Evolutionary conservation across 2,329 filamentous ascomycete genomes (phyloP), one percentile per base, ranked within the genome.

Genomic region (Camillea tinctor): DNA sequence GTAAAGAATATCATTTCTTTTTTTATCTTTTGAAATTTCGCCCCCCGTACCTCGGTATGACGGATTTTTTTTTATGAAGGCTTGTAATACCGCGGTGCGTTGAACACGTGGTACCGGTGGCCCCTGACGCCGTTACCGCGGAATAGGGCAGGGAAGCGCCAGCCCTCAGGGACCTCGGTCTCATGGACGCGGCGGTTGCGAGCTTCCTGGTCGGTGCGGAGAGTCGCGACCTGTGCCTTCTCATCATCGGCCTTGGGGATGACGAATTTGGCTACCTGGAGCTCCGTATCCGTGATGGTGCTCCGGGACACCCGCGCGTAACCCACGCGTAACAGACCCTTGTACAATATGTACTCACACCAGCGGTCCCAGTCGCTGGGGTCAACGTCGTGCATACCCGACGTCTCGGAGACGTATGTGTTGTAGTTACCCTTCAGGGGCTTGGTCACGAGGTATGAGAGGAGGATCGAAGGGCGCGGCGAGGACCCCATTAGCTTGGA

Each of bases 321-420:
- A 1, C 92, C 94, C 0, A 90, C 89, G 63, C 94, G 85, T 76
- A 88, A 89, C 63, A 99, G 78, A 13, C 88, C 88, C 81, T 97
- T 97, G 82, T 92, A 99, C 23, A 99, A 80, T 66, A 99, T 97
- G 76, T 99, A 99, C 80, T 99, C 94, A 80, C 95, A 99, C 95
- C 95, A 99, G 58, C 95, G 83, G 75, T 99, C 95, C 93, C 93
- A 97, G 74, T 99, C 95, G 2, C 82, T 88, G 0, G 88, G 85
- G 71, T 99, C 95, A 54, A 99, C 95, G 71, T 99, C 95, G 71
- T 91, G 88, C 95, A 99, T 99, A 9, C 93, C 92, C 60, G 91
- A 96, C 60, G 80, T 80, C 56, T 92, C 84, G 59, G 92, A 92
- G 22, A 98, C 95, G 69, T 96, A 98, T 0, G 88, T 97, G 74